Percentiles rank a stretch among this genome's conserved stretches.
Conservation (phyloP, 176 grass and related monocot genomes). For the Hordeum vulgare region DNA sequence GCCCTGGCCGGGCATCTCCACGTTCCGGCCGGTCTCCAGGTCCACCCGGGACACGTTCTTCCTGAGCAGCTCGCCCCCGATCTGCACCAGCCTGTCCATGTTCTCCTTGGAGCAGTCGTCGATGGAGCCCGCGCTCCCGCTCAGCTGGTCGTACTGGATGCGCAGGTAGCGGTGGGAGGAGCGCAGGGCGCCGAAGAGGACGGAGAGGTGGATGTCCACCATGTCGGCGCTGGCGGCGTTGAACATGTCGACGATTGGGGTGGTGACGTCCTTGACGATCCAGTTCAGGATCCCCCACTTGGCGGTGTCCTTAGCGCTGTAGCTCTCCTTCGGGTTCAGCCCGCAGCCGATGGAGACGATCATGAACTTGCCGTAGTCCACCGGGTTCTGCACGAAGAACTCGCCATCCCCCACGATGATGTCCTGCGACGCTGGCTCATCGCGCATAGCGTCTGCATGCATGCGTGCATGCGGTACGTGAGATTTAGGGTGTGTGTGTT, state of each 20-base stretch:
- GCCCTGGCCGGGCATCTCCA: conserved; percentile 15
- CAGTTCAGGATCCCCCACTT: conserved; percentile 75
- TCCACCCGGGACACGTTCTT: conserved; percentile 51
- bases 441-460: conserved; percentile 41
- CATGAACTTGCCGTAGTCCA: conserved; percentile 58
- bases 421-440: conserved; percentile 46
- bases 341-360: conserved; percentile 74
- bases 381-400: conserved; percentile 40
- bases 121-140: conserved; percentile 26
- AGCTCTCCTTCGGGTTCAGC: conserved; percentile 24
- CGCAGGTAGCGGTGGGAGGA: conserved; percentile 42
- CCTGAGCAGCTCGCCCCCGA: conserved; percentile 46
- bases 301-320: conserved; percentile 31
- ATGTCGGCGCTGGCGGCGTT: conserved; percentile 66
- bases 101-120: conserved; percentile 48
- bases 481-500: neutral
- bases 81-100: conserved; percentile 37
- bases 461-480: neutral
- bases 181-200: conserved; percentile 51
- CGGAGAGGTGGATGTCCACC: conserved; percentile 71
- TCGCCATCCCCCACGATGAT: conserved; percentile 27
- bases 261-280: conserved; percentile 39
- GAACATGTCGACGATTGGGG: conserved; percentile 64
- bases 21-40: conserved; percentile 48
- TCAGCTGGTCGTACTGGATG: conserved; percentile 58